Evolutionary conservation across 2,329 filamentous ascomycete genomes (phyloP), one percentile per base, ranked within the genome.

Genomic region (Exophiala aquamarina): DNA sequence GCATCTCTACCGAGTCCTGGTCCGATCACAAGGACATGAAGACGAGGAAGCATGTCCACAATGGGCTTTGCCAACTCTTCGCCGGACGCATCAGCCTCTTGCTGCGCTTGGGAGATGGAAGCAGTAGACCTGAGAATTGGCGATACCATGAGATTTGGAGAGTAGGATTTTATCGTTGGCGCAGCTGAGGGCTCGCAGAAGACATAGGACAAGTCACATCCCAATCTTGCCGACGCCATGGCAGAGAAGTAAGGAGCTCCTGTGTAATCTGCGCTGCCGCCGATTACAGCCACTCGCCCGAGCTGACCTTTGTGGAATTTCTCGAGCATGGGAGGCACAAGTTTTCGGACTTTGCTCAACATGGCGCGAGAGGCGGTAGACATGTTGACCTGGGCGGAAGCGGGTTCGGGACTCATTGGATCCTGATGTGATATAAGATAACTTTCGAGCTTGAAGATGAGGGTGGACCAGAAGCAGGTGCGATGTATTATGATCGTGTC

Each of bases 201-300:
- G 54, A 98, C 86, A 38, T 58, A 59, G 38, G 52, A 56, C n/a
- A 59, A 47, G 21, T 49, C 37, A 37, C 43, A 58, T 68, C 92
- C 93, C 48, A 97, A 72, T 62, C 87, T 83, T 37, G 93, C 93
- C 57, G 89, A 95, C 10, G 93, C 93, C 83, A 96, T 96, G 56
- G 92, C 91, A 15, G 92, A 96, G 71, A 98, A 98, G 72, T 95
- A 98, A 10, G 93, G 93, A 49, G 93, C 93, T 29, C 93, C 93
- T 1, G 93, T 96, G 67, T 97, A 98, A 73, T 97, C 92, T 66
- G 92, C 84, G 63, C 89, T 95, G 32, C 93, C 93, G 41, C 93
- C 93, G 57, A 98, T 93, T 49, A 98, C 93, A 42, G 84, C 93
- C 43, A 98, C 83, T 45, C 93, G 82, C 4, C 93, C 93, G 57